A percentile compares a stretch with the other conserved stretches of the same genome.
Conservation (phyloP, 2,329 filamentous ascomycete species). For the Zasmidium cellare region DNA sequence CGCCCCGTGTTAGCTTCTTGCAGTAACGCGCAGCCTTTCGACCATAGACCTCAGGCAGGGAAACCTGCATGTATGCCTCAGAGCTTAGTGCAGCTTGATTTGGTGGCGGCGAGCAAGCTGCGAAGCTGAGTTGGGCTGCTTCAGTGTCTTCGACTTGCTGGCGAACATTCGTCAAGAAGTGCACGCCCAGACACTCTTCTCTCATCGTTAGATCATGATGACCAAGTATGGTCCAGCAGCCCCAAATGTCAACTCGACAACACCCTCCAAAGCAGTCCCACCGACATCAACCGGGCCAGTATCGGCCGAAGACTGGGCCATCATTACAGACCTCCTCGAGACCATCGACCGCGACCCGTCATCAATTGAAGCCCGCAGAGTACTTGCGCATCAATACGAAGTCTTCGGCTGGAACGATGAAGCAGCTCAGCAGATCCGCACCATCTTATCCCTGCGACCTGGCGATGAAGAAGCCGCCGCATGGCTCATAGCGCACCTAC, state of each 20-base stretch:
- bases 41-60: background rate
- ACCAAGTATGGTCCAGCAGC: background rate
- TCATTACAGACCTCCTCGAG: slow-evolving; percentile 4
- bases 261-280: background rate
- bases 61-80: background rate
- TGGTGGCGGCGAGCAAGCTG: background rate
- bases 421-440: background rate
- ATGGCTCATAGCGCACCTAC: background rate
- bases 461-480: slow-evolving; percentile 1
- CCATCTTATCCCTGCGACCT: background rate
- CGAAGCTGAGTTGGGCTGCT: too few species aligned
- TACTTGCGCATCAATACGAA: slow-evolving; percentile 8
- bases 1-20: background rate
- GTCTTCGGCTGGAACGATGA: slow-evolving; percentile 5
- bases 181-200: too few species aligned
- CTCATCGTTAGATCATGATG: too few species aligned
- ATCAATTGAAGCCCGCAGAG: slow-evolving; percentile 4
- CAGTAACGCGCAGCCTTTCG: background rate
- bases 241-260: background rate
- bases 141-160: background rate
- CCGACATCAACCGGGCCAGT: background rate
- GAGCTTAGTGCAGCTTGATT: background rate
- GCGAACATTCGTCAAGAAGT: too few species aligned
- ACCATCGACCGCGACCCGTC: slow-evolving; percentile 4
- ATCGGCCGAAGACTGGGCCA: background rate